Evolutionary conservation across 2,329 filamentous ascomycete genomes (phyloP), one percentile per base, ranked within the genome.

Genomic region (Talaromyces sp.): DNA sequence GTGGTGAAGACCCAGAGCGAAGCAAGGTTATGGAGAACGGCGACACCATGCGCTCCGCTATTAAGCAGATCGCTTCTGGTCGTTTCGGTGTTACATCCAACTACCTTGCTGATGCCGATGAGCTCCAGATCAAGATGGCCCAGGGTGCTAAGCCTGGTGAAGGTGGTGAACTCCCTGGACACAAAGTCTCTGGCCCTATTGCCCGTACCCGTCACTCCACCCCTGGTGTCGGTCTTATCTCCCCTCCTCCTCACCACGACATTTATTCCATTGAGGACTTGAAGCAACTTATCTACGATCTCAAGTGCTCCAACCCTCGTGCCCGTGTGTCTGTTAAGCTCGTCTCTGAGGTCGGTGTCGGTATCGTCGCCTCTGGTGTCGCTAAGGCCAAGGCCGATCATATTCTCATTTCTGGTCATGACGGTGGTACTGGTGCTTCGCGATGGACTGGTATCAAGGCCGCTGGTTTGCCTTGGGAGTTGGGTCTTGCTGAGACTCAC

Each of bases 361-460:
- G 94, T 82, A 97, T 98, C 70, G 94, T 98, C 69, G 94, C 94
- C 59, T 97, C 94, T 66, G 94, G 94, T 87, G 94, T 97, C 60
- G 94, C 94, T 64, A 98, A 98, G 82, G 94, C 94, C 62, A 97
- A 97, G 84, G 93, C 93, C 67, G 93, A 97, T 73, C 93, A 98
- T 80, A 97, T 98, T 69, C 81, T 98, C 73, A 97, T 98, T 73
- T 97, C 94, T 68, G 94, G 94, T 71, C 94, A 98, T 75, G 94
- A 98, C 74, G 94, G 94, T 83, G 94, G 94, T 78, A 98, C 94
- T 67, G 94, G 94, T 84, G 94, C 94, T 67, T 97, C 93, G 60
- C 85, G 94, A 78, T 98, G 94, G 94, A 98, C 94, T 74, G 94
- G 94, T 83, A 97, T 97, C 87, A 97, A 97, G 80, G 97, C 97